Evolutionary conservation across 257 asterid genomes (phyloP).

Genomic region (Scutellaria minor): DNA sequence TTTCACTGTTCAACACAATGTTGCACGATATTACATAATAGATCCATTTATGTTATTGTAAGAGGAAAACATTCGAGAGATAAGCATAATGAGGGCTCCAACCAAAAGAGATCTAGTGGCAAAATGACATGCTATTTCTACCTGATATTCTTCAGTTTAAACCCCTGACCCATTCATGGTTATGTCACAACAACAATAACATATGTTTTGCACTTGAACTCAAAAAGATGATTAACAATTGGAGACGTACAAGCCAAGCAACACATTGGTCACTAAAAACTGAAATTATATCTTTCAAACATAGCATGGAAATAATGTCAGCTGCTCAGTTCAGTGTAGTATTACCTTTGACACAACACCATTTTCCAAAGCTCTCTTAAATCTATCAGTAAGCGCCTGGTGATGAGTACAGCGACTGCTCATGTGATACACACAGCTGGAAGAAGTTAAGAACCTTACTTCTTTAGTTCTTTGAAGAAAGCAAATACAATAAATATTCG

Average conservation of each 20-base stretch:
- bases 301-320: background rate
- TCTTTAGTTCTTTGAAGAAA: background rate
- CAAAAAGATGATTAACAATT: background rate
- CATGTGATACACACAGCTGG: conserved; percentile 1
- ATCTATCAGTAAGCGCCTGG: background rate
- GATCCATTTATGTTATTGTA: no score
- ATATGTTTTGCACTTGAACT: background rate
- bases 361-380: conserved; percentile 19
- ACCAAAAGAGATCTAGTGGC: no score
- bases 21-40: no score
- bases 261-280: background rate
- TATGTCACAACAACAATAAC: background rate
- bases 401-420: no score
- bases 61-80: no score
- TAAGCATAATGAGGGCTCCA: no score
- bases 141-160: background rate
- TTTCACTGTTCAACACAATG: no score
- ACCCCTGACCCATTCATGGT: background rate
- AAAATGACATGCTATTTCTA: no score
- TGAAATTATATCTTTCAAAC: conserved; percentile 1
- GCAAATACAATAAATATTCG: background rate
- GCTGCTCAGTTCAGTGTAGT: background rate
- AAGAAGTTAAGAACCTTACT: background rate
- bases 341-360: conserved; percentile 12
- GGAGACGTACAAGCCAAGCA: background rate